Evolutionary conservation across 2,329 filamentous ascomycete genomes (phyloP).

Genomic region (Aspergillus caelatus): DNA sequence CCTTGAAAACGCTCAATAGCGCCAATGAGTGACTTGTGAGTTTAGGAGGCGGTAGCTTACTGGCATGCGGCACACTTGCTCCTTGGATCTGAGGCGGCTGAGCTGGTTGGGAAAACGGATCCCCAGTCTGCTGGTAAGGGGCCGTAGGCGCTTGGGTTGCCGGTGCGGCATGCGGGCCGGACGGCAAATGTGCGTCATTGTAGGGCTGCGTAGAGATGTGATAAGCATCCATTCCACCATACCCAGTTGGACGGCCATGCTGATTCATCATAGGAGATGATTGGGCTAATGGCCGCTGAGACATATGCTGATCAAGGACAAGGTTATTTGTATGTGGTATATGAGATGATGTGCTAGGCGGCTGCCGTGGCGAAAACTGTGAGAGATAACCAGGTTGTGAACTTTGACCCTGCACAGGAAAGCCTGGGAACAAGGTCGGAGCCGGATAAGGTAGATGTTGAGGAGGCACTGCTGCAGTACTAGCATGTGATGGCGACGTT

Average conservation of each 20-base stretch:
- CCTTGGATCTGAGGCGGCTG: conserved; percentile 40
- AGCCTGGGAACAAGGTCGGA: conserved; percentile 47
- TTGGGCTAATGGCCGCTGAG: conserved; percentile 15
- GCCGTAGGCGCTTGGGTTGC: conserved; percentile 32
- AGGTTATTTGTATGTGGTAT: conserved; percentile 13
- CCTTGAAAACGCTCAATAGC: conserved; percentile 62
- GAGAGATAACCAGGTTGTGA: conserved; percentile 32
- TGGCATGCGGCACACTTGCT: conserved; percentile 58
- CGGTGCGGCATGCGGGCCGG: conserved; percentile 15
- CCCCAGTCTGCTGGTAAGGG: conserved; percentile 52
- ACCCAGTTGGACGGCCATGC: conserved; percentile 22
- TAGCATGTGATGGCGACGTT: conserved; percentile 59
- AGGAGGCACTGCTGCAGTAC: conserved; percentile 55
- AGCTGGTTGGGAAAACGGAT: conserved; percentile 45
- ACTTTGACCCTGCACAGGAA: conserved; percentile 37
- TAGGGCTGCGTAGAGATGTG: conserved; percentile 27
- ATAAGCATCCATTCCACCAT: conserved; percentile 25
- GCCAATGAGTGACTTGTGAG: conserved; percentile 60
- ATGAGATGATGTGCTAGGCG: conserved; percentile 13
- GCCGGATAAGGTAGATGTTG: conserved; percentile 57
- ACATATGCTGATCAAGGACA: conserved; percentile 10
- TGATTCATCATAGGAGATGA: conserved; percentile 17
- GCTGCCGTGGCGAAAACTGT: conserved; percentile 22
- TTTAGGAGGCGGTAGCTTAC: conserved; percentile 59
- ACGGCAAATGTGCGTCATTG: conserved; percentile 21